Conservation (phyloP, 1,284 basidiomycete genomes). For the Fomes fomentarius region DNA sequence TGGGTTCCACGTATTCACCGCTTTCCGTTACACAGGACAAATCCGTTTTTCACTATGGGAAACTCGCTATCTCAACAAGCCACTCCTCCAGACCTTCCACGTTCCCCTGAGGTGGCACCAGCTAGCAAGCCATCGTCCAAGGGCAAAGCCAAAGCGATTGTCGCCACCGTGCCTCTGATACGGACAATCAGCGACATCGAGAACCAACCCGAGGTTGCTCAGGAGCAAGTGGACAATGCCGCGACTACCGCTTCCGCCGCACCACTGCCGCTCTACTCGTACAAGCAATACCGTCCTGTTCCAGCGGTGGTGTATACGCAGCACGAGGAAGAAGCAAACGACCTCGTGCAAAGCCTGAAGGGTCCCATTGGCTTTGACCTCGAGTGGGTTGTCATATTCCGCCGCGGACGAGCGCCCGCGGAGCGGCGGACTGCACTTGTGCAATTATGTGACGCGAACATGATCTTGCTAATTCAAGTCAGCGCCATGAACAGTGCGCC, state of each 20-base stretch:
- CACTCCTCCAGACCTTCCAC: neutral
- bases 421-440: constrained; percentile 52
- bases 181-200: constrained; percentile 6
- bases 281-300: constrained; percentile 38
- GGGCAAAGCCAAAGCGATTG: neutral
- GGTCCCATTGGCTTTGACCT: constrained; percentile 62
- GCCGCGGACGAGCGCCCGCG: constrained; percentile 27
- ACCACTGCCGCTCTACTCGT: constrained; percentile 41
- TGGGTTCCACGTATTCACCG: neutral
- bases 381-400: constrained; percentile 55
- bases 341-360: constrained; percentile 41
- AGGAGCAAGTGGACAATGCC: neutral
- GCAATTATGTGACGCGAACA: constrained; percentile 50
- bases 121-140: neutral
- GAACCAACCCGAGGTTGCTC: constrained; percentile 2
- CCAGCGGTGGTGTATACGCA: constrained; percentile 45
- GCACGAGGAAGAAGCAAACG: constrained; percentile 46
- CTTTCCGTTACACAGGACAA: neutral
- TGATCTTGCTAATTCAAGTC: constrained; percentile 61
- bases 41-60: neutral
- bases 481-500: constrained; percentile 56
- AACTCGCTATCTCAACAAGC: neutral
- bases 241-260: neutral
- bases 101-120: neutral
- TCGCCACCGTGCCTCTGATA: neutral